A percentile compares a stretch with the other conserved stretches of the same genome.
phyloP scores from a whole-genome alignment of 257 asterid species.

The Solanum medicagineum region DNA sequence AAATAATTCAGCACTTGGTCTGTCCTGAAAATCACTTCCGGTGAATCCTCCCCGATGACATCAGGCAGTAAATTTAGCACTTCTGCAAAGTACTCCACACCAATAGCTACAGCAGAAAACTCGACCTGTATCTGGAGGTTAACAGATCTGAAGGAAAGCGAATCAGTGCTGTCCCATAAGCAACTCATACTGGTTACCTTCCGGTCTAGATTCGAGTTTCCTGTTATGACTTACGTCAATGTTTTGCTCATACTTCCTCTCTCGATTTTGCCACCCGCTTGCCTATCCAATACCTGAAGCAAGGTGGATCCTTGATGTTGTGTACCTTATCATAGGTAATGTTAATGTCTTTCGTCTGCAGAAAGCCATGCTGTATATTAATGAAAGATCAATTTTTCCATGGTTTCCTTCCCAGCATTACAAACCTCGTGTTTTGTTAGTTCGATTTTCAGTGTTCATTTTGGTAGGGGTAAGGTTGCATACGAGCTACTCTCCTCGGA shows the following conservation, averaged over 20 bases:
- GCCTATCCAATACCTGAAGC: conserved; percentile 58
- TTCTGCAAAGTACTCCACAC: conserved; percentile 18
- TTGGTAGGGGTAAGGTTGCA: too few species aligned
- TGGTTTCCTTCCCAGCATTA: not conserved
- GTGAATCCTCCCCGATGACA: conserved; percentile 32
- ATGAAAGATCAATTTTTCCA: not conserved
- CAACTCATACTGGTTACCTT: conserved; percentile 52
- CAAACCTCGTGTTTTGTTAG: not conserved
- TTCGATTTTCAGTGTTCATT: too few species aligned
- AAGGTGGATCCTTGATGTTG: conserved; percentile 55
- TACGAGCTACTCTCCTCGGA: too few species aligned
- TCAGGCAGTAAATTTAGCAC: conserved; percentile 24
- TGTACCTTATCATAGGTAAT: not conserved
- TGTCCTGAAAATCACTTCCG: conserved; percentile 17
- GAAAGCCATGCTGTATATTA: not conserved
- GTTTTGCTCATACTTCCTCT: conserved; percentile 94
- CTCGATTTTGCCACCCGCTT: conserved; percentile 76
- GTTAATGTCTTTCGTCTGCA: not conserved
- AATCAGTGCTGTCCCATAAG: conserved; percentile 14
- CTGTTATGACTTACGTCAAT: conserved; percentile 33
- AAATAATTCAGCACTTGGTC: conserved; percentile 13
- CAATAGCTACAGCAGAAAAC: conserved; percentile 29
- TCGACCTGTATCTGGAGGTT: conserved; percentile 44
- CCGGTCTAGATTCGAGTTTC: conserved; percentile 34
- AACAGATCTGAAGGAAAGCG: conserved; percentile 48